A percentile compares a stretch with the other conserved stretches of the same genome.
Conservation (phyloP, 148 eudicot species). For the Heliosperma pusillum region DNA sequence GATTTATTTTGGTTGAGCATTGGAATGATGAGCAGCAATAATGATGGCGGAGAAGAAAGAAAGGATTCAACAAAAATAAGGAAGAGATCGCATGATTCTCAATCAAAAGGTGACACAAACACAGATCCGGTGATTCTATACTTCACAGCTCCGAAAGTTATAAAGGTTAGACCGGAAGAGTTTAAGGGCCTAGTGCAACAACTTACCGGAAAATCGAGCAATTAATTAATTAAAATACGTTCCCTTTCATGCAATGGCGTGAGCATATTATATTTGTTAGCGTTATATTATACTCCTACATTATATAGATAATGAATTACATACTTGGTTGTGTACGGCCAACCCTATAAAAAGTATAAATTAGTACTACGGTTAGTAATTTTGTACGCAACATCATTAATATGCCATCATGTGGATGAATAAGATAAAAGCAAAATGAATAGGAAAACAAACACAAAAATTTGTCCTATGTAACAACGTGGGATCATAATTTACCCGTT, state of each 20-base stretch:
- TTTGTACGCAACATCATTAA: too few species aligned
- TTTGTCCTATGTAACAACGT: too few species aligned
- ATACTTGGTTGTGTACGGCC: too few species aligned
- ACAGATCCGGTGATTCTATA: conserved; percentile 21
- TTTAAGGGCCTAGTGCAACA: conserved; percentile 31
- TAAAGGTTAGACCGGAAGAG: conserved; percentile 24
- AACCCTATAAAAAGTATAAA: too few species aligned
- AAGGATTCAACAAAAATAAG: conserved; percentile 4
- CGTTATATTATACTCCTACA: too few species aligned
- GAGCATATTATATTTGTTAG: not conserved
- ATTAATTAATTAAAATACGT: not conserved
- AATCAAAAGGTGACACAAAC: not conserved
- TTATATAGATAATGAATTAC: too few species aligned
- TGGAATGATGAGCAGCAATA: not conserved
- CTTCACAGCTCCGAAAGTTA: conserved; percentile 20
- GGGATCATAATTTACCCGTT: too few species aligned
- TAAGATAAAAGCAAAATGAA: too few species aligned
- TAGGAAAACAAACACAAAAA: too few species aligned
- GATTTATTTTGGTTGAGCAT: not conserved
- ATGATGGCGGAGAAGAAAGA: not conserved
- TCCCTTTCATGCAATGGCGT: not conserved
- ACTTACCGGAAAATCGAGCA: conserved; percentile 29
- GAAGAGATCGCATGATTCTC: not conserved
- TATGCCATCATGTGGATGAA: too few species aligned
- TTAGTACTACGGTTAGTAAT: too few species aligned